Conservation (phyloP, 306 rosid species). For the Trichosanthes cucumerina region DNA sequence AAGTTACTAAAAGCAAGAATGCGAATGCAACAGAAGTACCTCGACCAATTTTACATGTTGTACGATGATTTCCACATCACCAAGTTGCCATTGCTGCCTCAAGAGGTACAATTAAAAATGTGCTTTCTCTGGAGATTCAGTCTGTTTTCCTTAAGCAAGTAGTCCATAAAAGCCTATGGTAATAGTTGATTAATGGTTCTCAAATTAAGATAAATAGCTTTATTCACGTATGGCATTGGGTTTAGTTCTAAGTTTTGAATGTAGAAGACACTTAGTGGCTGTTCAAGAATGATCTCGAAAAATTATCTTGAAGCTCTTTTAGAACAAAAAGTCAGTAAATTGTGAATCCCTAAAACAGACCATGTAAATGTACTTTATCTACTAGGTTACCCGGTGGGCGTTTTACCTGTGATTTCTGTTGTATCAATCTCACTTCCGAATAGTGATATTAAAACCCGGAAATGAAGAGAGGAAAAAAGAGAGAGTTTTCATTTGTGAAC, state of each 20-base stretch:
- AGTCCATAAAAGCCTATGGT: neutral
- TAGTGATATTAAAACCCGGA: neutral
- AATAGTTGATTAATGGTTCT: neutral
- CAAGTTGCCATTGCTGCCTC: slow-evolving; percentile 87
- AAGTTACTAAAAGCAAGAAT: slow-evolving; percentile 88
- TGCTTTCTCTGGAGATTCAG: slow-evolving; percentile 7
- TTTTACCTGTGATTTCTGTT: neutral
- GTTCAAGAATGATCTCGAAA: neutral
- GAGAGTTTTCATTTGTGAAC: neutral
- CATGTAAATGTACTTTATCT: neutral
- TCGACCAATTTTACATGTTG: slow-evolving; percentile 91
- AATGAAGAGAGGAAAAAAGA: neutral
- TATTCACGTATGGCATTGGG: neutral
- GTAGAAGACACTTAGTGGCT: neutral
- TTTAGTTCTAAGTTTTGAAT: neutral
- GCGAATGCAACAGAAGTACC: slow-evolving; percentile 95
- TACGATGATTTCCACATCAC: slow-evolving; percentile 90
- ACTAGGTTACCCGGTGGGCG: neutral
- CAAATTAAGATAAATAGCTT: neutral
- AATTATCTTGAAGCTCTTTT: neutral
- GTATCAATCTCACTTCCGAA: neutral
- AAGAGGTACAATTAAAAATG: slow-evolving; percentile 51
- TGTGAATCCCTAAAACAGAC: neutral
- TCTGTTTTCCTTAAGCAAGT: neutral
- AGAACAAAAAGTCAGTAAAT: neutral